Evolutionary conservation across 345 rosid genomes (phyloP).

Genomic region (Pistacia integerrima): DNA sequence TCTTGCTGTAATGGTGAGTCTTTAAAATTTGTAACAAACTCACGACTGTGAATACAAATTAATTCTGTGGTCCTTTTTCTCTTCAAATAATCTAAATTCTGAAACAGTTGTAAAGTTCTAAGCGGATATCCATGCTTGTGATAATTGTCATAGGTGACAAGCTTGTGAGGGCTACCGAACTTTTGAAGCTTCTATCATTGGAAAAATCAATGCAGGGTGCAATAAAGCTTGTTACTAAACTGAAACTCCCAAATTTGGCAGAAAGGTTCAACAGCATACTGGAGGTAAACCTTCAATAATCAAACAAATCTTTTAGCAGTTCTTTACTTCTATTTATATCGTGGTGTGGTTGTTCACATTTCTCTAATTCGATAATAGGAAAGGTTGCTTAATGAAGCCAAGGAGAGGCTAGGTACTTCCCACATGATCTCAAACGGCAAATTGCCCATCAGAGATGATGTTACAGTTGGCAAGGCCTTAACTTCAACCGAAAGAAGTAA

Average conservation of each 20-base stretch:
- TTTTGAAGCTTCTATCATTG: constrained; percentile 66
- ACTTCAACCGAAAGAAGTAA: constrained; percentile 32
- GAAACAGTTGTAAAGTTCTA: constrained; percentile 4
- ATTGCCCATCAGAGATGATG: constrained; percentile 17
- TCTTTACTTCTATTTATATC: neutral
- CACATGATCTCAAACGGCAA: constrained; percentile 17
- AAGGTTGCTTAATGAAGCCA: constrained; percentile 63
- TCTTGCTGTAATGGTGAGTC: constrained; percentile 90
- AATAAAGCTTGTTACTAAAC: constrained; percentile 79
- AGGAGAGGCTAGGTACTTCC: constrained; percentile 26
- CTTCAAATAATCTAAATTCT: neutral
- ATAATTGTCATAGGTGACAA: constrained; percentile 64
- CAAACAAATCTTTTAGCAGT: neutral
- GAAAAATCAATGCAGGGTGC: constrained; percentile 92
- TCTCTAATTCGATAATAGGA: constrained; percentile 48
- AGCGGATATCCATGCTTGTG: neutral
- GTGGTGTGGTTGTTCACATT: neutral
- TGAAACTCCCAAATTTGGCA: constrained; percentile 91
- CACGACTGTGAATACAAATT: neutral
- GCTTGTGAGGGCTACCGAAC: constrained; percentile 79
- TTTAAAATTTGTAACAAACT: constrained; percentile 1
- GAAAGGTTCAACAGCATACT: constrained; percentile 78
- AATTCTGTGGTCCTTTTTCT: neutral
- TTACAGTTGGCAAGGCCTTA: constrained; percentile 29
- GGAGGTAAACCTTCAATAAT: constrained; percentile 50